These are phyloP conservation scores for Hymenoscyphus salicellus DNA, from an alignment of 2,329 filamentous ascomycete genomes.

Conservation along the genomic window DNA sequence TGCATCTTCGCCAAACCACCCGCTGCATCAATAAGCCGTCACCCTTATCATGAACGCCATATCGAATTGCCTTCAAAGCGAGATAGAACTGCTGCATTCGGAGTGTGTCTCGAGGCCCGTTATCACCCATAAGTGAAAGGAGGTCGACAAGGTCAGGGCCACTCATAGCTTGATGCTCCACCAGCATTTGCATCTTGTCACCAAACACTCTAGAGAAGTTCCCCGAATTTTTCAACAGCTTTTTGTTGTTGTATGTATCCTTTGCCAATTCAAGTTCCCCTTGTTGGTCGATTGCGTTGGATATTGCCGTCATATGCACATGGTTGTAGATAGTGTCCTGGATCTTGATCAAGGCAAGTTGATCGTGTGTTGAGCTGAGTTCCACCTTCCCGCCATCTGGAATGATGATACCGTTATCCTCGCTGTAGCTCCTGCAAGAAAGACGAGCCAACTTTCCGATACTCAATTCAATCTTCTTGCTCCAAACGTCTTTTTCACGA, in stretches of 20 bases:
- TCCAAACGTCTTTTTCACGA: constrained; percentile 80
- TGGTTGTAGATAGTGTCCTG: constrained; percentile 75
- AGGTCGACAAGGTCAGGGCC: constrained; percentile 66
- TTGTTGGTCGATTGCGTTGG: constrained; percentile 72
- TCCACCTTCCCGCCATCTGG: constrained; percentile 39
- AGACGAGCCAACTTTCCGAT: constrained; percentile 79
- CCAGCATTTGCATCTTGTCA: constrained; percentile 64
- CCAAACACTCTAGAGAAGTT: constrained; percentile 70
- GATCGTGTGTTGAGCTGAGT: constrained; percentile 26
- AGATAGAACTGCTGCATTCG: constrained; percentile 64
- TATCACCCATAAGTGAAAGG: constrained; percentile 67
- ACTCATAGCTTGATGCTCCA: constrained; percentile 70
- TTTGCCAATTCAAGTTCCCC: constrained; percentile 75
- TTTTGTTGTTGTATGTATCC: constrained; percentile 51
- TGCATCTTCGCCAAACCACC: constrained; percentile 85
- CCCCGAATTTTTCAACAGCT: constrained; percentile 56
- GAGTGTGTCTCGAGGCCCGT: constrained; percentile 45
- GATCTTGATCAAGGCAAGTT: constrained; percentile 55
- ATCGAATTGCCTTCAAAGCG: constrained; percentile 42
- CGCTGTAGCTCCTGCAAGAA: constrained; percentile 51
- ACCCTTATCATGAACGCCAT: constrained; percentile 53
- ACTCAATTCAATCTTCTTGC: constrained; percentile 88
- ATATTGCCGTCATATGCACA: constrained; percentile 60
- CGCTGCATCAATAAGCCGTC: constrained; percentile 54
- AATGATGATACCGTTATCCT: constrained; percentile 36